Evolutionary conservation across 768 basidiomycete species (phyloP).

Genomic region (Podaxis sp.): DNA sequence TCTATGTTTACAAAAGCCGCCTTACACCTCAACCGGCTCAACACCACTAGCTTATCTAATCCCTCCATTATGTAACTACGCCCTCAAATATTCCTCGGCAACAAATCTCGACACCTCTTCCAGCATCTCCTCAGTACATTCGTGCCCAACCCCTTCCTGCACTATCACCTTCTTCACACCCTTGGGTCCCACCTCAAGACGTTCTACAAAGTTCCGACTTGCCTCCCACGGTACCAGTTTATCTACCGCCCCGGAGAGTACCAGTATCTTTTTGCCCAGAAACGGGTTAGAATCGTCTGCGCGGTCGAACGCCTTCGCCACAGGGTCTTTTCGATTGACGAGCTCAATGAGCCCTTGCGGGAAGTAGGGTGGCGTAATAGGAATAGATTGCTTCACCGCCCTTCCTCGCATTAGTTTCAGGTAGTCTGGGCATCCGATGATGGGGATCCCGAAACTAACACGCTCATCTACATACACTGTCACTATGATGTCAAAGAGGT

Average conservation of each 20-base stretch:
- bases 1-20: conserved; percentile 14
- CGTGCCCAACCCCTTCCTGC: conserved; percentile 59
- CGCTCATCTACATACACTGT: conserved; percentile 38
- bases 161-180: conserved; percentile 61
- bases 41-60: conserved; percentile 25
- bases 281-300: conserved; percentile 53
- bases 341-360: conserved; percentile 52
- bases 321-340: conserved; percentile 49
- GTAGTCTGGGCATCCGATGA: conserved; percentile 76
- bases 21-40: conserved; percentile 4
- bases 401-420: conserved; percentile 53
- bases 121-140: conserved; percentile 62
- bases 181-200: conserved; percentile 46
- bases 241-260: conserved; percentile 68
- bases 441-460: conserved; percentile 45
- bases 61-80: conserved; percentile 17
- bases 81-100: conserved; percentile 19
- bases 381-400: conserved; percentile 44
- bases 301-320: conserved; percentile 38
- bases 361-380: conserved; percentile 51
- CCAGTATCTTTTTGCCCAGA: conserved; percentile 69
- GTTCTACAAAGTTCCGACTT: conserved; percentile 55
- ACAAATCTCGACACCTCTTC: conserved; percentile 41
- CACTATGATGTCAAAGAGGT: background rate
- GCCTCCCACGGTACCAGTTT: conserved; percentile 65